A percentile compares a stretch with the other conserved stretches of the same genome.
Conservation (phyloP, 805 yeast species). For the Monosporozyma unispora region DNA sequence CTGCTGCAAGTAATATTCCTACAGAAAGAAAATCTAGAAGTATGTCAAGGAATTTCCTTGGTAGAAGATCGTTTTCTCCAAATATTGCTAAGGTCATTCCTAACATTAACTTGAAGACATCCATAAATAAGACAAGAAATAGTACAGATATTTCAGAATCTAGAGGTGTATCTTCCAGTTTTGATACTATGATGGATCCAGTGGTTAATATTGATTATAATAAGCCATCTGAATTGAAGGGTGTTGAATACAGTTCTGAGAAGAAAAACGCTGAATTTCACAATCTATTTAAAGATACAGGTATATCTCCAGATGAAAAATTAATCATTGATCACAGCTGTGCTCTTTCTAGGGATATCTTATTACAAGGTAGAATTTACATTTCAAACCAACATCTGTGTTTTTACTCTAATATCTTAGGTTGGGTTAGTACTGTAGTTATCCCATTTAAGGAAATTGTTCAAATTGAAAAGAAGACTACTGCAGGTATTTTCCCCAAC, state of each 20-base stretch:
- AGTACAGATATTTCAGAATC: conserved; percentile 4
- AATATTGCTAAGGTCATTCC: conserved; percentile 19
- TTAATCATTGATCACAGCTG: conserved; percentile 56
- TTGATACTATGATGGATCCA: conserved; percentile 5
- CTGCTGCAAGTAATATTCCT: not conserved
- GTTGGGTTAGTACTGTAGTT: conserved; percentile 54
- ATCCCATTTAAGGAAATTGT: conserved; percentile 57
- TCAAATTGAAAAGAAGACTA: conserved; percentile 55
- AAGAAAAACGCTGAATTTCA: conserved; percentile 56
- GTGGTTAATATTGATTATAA: conserved; percentile 13
- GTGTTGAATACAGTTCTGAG: conserved; percentile 33
- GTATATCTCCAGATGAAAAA: conserved; percentile 39
- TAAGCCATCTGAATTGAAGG: conserved; percentile 13
- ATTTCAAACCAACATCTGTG: conserved; percentile 49
- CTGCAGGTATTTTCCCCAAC: conserved; percentile 64
- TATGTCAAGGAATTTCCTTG: conserved; percentile 19
- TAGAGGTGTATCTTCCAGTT: not conserved
- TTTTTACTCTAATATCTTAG: conserved; percentile 61
- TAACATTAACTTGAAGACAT: conserved; percentile 10
- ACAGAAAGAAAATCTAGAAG: conserved; percentile 23
- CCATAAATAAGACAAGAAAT: conserved; percentile 12
- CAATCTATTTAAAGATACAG: conserved; percentile 41
- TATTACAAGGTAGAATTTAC: conserved; percentile 63
- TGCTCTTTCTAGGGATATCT: conserved; percentile 60
- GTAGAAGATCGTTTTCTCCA: conserved; percentile 27